Percentiles rank a stretch among this genome's conserved stretches.
Evolutionary conservation across 257 asterid genomes (phyloP).

Genomic region (Przewalskia tangutica): DNA sequence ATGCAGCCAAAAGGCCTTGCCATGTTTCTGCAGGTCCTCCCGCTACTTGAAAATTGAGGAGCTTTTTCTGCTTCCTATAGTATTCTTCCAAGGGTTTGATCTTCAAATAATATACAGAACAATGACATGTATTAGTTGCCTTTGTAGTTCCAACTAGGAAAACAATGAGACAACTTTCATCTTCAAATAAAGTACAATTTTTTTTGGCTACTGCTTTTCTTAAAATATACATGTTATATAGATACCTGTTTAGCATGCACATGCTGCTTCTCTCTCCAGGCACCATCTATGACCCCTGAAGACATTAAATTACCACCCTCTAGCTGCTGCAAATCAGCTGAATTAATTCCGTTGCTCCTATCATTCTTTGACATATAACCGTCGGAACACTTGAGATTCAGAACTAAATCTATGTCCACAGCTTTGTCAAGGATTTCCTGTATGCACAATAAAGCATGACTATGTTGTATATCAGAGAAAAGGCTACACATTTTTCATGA

Average conservation of each 20-base stretch:
- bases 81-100: constrained; percentile 71
- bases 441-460: constrained; percentile 3
- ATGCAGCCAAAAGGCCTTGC: constrained; percentile 82
- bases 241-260: constrained; percentile 59
- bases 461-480: not conserved
- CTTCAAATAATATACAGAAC: constrained; percentile 22
- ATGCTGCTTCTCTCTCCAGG: constrained; percentile 47
- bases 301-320: constrained; percentile 23
- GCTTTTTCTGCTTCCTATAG: constrained; percentile 74
- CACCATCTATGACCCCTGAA: constrained; percentile 22
- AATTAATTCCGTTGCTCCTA: constrained; percentile 22
- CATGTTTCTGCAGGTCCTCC: constrained; percentile 69
- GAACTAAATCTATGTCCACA: constrained; percentile 71
- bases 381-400: constrained; percentile 62
- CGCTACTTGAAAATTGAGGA: constrained; percentile 58
- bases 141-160: not conserved
- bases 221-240: not conserved
- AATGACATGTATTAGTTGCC: not conserved
- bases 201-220: not conserved
- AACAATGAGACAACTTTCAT: constrained; percentile 21
- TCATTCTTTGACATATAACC: constrained; percentile 27
- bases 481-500: not conserved
- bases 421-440: constrained; percentile 82
- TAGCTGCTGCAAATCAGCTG: constrained; percentile 27
- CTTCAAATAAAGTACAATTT: constrained; percentile 20